Conservation (phyloP, 129 eudicot genomes). For the Saposhnikovia divaricata region DNA sequence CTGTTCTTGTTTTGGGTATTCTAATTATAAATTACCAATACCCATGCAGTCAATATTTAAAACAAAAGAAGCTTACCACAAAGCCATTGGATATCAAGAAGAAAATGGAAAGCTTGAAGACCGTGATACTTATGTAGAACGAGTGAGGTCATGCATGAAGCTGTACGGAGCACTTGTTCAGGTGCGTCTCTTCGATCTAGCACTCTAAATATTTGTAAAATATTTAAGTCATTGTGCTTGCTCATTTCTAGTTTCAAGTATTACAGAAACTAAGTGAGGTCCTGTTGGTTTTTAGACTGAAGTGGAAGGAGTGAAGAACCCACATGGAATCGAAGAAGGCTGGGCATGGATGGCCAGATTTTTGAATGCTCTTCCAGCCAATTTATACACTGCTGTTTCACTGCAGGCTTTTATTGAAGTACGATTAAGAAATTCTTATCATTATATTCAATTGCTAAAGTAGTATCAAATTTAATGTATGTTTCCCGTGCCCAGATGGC, state of each 20-base stretch:
- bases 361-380: slow-evolving; percentile 73
- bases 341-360: slow-evolving; percentile 96
- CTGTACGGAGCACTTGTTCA: slow-evolving; percentile 92
- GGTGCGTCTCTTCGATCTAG: slow-evolving; percentile 35
- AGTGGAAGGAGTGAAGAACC: slow-evolving; percentile 45
- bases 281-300: slow-evolving; percentile 56
- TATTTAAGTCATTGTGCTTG: neutral
- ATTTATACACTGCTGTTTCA: slow-evolving; percentile 51
- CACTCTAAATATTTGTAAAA: neutral
- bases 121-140: slow-evolving; percentile 37
- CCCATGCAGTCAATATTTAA: slow-evolving; percentile 42
- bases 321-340: slow-evolving; percentile 81
- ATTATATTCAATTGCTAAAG: neutral
- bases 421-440: slow-evolving; percentile 16
- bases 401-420: slow-evolving; percentile 73
- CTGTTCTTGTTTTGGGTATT: neutral
- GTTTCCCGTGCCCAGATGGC: slow-evolving; percentile 56
- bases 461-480: neutral
- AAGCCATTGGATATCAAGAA: slow-evolving; percentile 73
- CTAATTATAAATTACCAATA: neutral
- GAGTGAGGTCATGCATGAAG: slow-evolving; percentile 51
- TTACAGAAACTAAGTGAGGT: neutral
- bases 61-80: slow-evolving; percentile 46
- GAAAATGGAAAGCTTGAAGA: slow-evolving; percentile 73
- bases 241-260: neutral